Evolutionary conservation across 805 yeast genomes (phyloP).

Genomic region (Wickerhamomyces mucosus): DNA sequence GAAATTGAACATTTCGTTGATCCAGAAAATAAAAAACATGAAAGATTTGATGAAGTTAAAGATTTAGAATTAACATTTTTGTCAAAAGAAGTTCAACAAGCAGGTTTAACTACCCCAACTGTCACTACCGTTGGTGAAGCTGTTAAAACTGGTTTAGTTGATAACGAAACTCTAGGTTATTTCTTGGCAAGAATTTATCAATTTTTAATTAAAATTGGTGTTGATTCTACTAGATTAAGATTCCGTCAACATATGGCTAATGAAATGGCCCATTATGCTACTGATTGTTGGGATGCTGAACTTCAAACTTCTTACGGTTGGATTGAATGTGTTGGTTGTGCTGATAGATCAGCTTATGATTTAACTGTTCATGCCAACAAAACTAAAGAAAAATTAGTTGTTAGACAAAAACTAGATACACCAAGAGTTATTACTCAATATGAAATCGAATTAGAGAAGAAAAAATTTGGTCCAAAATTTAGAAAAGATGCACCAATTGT

Average conservation of each 20-base stretch:
- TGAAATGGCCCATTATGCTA: slow-evolving; percentile 99
- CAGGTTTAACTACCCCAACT: slow-evolving; percentile 65
- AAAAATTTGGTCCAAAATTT: slow-evolving; percentile 95
- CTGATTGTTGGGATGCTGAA: slow-evolving; percentile 99
- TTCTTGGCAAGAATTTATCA: slow-evolving; percentile 87
- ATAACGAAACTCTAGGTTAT: slow-evolving; percentile 95
- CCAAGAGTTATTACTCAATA: slow-evolving; percentile 76
- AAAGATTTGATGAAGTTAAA: slow-evolving; percentile 66
- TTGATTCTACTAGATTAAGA: slow-evolving; percentile 72
- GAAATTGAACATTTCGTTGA: slow-evolving; percentile 98
- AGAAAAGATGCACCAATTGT: slow-evolving; percentile 94
- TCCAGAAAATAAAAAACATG: slow-evolving; percentile 78
- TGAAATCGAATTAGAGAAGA: slow-evolving; percentile 85
- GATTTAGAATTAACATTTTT: slow-evolving; percentile 68
- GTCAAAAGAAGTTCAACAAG: slow-evolving; percentile 81
- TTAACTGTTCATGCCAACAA: slow-evolving; percentile 90
- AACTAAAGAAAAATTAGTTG: slow-evolving; percentile 91
- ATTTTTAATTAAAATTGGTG: slow-evolving; percentile 84
- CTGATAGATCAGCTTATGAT: slow-evolving; percentile 98
- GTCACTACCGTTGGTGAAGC: slow-evolving; percentile 82
- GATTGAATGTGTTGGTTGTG: slow-evolving; percentile 99
- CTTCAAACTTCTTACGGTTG: slow-evolving; percentile 93
- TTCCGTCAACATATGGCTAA: slow-evolving; percentile 98
- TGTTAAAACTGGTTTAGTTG: slow-evolving; percentile 78
- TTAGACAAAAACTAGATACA: slow-evolving; percentile 78